Conservation (phyloP, 2,329 filamentous ascomycete genomes). For the Fusarium haematococcum region DNA sequence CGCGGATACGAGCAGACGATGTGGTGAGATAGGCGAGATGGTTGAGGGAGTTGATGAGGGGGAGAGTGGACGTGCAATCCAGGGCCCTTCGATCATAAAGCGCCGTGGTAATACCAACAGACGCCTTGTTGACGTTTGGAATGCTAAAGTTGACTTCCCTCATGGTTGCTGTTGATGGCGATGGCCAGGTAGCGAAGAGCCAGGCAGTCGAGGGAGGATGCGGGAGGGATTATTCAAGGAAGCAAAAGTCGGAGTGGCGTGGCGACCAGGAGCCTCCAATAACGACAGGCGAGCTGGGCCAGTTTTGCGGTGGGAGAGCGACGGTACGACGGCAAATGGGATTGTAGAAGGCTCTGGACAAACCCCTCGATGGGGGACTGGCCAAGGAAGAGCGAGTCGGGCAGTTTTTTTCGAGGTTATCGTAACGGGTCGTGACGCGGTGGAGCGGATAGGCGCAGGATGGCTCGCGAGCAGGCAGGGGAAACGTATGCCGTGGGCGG, state of each 20-base stretch:
- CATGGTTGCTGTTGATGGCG: constrained; percentile 72
- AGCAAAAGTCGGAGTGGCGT: constrained; percentile 37
- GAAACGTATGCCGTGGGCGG: constrained; percentile 12
- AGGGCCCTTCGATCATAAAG: constrained; percentile 97
- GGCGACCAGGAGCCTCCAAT: constrained; percentile 34
- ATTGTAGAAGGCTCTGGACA: constrained; percentile 29
- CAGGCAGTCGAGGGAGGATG: constrained; percentile 23
- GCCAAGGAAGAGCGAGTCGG: constrained; percentile 34
- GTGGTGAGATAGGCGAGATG: constrained; percentile 98
- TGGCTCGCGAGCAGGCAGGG: constrained; percentile 31
- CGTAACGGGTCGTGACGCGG: constrained; percentile 42
- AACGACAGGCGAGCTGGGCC: constrained; percentile 25
- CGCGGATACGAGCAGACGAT: constrained; percentile 94
- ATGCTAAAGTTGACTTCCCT: constrained; percentile 99
- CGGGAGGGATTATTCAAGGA: constrained; percentile 40
- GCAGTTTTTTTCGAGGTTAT: constrained; percentile 36
- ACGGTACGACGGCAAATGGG: constrained; percentile 15
- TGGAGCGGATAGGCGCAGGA: constrained; percentile 38
- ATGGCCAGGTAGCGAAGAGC: constrained; percentile 22
- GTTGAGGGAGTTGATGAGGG: constrained; percentile 98
- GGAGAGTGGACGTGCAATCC: constrained; percentile 97
- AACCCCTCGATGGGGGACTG: constrained; percentile 42
- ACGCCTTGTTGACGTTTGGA: constrained; percentile 99
- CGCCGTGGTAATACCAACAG: constrained; percentile 97
- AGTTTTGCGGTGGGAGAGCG: constrained; percentile 20